Conservation (phyloP, 345 rosid species). For the Pistacia integerrima region DNA sequence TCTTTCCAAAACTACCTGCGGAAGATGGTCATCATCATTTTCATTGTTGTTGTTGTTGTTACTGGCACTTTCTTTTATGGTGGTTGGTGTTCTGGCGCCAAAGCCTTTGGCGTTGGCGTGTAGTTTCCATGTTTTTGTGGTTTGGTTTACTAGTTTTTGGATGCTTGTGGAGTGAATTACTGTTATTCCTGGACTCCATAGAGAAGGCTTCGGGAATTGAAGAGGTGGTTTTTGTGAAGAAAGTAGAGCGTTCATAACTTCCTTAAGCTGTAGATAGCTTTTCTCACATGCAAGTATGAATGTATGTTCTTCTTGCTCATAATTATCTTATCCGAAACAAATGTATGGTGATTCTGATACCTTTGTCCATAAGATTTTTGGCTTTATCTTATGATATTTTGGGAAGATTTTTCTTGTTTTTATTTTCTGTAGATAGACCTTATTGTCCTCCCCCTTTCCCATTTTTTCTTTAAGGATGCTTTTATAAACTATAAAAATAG, state of each 20-base stretch:
- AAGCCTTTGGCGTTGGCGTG: conserved; percentile 58
- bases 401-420: neutral
- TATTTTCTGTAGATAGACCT: neutral
- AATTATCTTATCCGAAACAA: conserved; percentile 24
- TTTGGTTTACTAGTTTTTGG: neutral
- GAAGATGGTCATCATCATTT: conserved; percentile 45
- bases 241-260: conserved; percentile 45
- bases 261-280: neutral
- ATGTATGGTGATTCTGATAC: conserved; percentile 9
- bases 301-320: neutral
- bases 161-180: conserved; percentile 14
- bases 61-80: conserved; percentile 13
- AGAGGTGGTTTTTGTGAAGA: conserved; percentile 30
- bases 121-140: conserved; percentile 28
- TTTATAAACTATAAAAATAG: too few species aligned
- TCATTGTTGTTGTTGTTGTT: conserved; percentile 5
- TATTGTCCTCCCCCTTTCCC: neutral
- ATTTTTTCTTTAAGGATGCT: too few species aligned
- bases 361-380: neutral
- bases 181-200: conserved; percentile 15
- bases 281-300: neutral
- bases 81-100: conserved; percentile 15
- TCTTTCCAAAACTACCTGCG: conserved; percentile 51
- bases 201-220: conserved; percentile 25
- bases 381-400: neutral